Conservation (phyloP, 202 grass and related monocot genomes). For the Schoenoplectus tabernaemontani region DNA sequence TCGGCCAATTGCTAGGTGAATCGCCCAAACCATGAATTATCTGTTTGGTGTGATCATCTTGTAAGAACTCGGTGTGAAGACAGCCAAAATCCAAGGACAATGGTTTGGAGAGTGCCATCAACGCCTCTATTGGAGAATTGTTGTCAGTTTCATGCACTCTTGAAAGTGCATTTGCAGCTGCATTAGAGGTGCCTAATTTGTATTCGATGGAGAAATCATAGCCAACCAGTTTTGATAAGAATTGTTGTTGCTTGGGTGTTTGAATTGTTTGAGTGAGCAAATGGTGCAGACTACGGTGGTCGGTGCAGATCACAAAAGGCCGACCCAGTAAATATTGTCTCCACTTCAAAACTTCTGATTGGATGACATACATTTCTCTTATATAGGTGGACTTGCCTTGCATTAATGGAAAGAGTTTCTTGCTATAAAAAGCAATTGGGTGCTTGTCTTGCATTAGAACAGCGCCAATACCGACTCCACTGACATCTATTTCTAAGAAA, state of each 20-base stretch:
- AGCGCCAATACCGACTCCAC: neutral
- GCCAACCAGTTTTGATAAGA: conserved; percentile 1
- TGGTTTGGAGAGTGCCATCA: neutral
- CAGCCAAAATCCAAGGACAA: neutral
- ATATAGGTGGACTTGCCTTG: conserved; percentile 11
- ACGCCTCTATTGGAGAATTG: neutral
- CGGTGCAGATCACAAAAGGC: conserved; percentile 1
- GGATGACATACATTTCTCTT: neutral
- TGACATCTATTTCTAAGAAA: conserved; percentile 8
- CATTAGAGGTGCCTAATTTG: neutral
- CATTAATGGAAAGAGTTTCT: conserved; percentile 7
- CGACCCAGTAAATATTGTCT: conserved; percentile 8
- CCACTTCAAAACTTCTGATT: conserved; percentile 1
- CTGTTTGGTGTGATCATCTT: neutral
- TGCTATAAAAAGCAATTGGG: conserved; percentile 9
- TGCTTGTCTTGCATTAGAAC: neutral
- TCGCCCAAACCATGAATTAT: neutral
- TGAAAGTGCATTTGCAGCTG: neutral
- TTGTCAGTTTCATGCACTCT: neutral
- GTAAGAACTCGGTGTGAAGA: neutral
- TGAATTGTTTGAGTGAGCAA: conserved; percentile 3
- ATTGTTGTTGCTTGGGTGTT: conserved; percentile 7
- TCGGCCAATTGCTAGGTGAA: too few relatives aligned
- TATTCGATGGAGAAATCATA: neutral
- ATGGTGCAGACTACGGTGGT: conserved; percentile 4